phyloP scores from a whole-genome alignment of 768 basidiomycete genomes.

The Melanogaster broomeanus region DNA sequence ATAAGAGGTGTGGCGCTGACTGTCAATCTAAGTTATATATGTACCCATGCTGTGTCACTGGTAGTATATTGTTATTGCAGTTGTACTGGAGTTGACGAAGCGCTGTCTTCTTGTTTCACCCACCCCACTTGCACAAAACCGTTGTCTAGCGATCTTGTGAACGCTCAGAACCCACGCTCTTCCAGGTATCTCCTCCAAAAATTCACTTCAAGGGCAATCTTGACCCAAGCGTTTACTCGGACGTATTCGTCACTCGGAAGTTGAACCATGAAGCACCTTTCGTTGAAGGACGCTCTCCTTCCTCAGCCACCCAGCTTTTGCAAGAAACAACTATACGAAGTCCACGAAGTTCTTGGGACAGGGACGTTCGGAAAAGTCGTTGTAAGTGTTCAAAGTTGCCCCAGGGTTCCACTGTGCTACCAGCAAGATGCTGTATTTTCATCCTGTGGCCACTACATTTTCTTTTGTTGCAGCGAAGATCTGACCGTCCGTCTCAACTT shows the following conservation, averaged over 20 bases:
- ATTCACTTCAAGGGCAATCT: neutral
- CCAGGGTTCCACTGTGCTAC: too few relatives aligned
- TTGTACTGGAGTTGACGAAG: too few relatives aligned
- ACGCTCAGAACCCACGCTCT: neutral
- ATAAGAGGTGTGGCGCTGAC: too few relatives aligned
- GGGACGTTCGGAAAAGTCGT: constrained; percentile 93
- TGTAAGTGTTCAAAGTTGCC: constrained; percentile 52
- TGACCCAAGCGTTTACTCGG: neutral
- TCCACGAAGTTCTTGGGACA: constrained; percentile 71
- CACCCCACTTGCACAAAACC: neutral
- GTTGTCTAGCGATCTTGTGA: neutral
- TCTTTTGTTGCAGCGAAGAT: neutral
- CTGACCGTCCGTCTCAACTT: neutral
- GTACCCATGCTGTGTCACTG: too few relatives aligned
- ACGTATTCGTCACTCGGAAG: neutral
- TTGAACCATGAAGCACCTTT: constrained; percentile 33
- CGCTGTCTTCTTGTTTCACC: too few relatives aligned
- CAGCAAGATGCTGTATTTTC: neutral
- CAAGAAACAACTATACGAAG: constrained; percentile 83
- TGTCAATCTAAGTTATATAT: too few relatives aligned
- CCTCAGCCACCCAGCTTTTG: constrained; percentile 83
- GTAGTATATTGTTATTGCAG: too few relatives aligned
- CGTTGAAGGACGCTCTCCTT: constrained; percentile 59
- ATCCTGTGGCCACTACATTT: neutral
- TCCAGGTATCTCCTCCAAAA: neutral